These are phyloP conservation scores for Eucalyptus melliodora DNA, from an alignment of 345 rosid species.

Conservation along the genomic window DNA sequence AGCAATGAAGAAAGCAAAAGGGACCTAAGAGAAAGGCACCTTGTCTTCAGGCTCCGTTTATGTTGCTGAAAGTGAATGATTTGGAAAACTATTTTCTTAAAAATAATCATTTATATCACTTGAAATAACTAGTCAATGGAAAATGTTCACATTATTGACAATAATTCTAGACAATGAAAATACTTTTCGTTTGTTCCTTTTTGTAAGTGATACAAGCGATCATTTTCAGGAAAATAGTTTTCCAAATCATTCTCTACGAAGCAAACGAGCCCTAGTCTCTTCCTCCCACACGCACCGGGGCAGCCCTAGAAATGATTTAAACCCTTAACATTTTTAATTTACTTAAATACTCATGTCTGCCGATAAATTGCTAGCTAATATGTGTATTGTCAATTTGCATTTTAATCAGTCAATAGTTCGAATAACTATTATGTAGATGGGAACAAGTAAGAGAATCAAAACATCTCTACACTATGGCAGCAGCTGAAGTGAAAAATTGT, in stretches of 20 bases:
- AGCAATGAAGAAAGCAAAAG: too few relatives aligned
- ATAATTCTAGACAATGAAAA: background rate
- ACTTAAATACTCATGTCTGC: background rate
- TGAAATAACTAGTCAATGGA: background rate
- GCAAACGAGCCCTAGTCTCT: background rate
- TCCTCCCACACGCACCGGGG: background rate
- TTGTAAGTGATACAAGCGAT: background rate
- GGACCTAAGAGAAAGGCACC: background rate
- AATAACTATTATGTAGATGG: background rate
- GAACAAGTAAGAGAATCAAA: background rate
- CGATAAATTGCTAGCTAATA: background rate
- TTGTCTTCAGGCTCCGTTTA: background rate
- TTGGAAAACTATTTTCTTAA: background rate
- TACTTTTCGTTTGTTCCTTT: too few relatives aligned
- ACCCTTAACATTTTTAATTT: background rate
- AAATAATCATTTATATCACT: background rate
- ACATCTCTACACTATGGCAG: background rate
- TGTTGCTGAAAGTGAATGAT: background rate
- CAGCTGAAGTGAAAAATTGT: background rate
- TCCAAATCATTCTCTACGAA: background rate
- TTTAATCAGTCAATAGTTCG: background rate
- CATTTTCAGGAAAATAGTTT: background rate
- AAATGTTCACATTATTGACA: background rate
- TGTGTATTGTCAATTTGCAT: background rate
- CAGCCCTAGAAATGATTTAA: background rate